Percentiles rank a stretch among this genome's conserved stretches.
Conservation (phyloP, 257 asterid genomes). For the Verbena officinalis region DNA sequence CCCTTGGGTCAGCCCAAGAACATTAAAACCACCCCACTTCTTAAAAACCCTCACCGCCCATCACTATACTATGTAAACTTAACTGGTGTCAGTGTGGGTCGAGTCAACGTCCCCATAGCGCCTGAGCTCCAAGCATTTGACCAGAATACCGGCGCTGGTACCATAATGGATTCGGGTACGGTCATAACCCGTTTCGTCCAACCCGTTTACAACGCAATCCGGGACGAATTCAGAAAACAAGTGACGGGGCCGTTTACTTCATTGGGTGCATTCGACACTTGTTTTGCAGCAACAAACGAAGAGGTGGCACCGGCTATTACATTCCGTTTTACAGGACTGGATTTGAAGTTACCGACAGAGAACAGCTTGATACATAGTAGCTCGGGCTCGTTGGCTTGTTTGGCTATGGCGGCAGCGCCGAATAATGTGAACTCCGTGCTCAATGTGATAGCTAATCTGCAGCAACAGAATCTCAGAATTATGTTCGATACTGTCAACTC, state of each 20-base stretch:
- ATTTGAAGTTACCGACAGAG: constrained; percentile 74
- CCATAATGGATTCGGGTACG: constrained; percentile 87
- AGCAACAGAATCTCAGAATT: constrained; percentile 88
- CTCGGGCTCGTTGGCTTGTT: constrained; percentile 71
- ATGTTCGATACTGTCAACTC: constrained; percentile 71
- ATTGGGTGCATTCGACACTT: constrained; percentile 83
- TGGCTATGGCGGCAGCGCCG: constrained; percentile 88
- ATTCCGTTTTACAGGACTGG: constrained; percentile 64
- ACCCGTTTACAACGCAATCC: constrained; percentile 56
- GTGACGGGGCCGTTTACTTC: constrained; percentile 62
- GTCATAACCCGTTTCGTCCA: constrained; percentile 81
- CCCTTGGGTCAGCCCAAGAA: constrained; percentile 77
- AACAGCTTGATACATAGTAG: constrained; percentile 84
- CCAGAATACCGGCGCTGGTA: constrained; percentile 76
- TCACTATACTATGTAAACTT: constrained; percentile 83
- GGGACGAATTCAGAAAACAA: constrained; percentile 73
- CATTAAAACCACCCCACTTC: constrained; percentile 75
- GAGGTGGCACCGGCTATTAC: constrained; percentile 56
- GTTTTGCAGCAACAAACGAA: constrained; percentile 66
- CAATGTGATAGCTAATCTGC: constrained; percentile 83
- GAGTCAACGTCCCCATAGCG: constrained; percentile 56
- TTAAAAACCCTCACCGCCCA: constrained; percentile 79
- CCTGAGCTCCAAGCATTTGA: constrained; percentile 66
- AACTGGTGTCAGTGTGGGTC: constrained; percentile 77
- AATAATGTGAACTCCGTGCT: constrained; percentile 64